phyloP scores from a whole-genome alignment of 805 yeast genomes.

The Wickerhamomyces chaumierensis region DNA sequence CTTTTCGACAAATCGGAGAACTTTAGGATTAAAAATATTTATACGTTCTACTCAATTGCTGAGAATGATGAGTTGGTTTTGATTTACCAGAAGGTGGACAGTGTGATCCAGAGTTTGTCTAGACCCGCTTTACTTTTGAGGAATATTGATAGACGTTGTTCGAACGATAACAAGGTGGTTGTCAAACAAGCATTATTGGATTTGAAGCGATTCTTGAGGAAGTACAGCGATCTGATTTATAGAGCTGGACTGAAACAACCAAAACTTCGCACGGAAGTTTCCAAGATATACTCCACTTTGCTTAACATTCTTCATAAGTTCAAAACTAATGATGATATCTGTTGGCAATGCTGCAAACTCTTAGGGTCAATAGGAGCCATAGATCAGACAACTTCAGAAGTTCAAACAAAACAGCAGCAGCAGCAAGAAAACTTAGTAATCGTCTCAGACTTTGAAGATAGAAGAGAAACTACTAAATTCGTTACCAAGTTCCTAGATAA shows the following conservation, averaged over 20 bases:
- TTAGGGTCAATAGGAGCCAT: slow-evolving; percentile 69
- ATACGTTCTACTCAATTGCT: slow-evolving; percentile 44
- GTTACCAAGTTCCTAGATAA: slow-evolving; percentile 54
- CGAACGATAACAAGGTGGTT: slow-evolving; percentile 57
- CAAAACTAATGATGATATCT: slow-evolving; percentile 36
- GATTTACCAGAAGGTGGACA: slow-evolving; percentile 19
- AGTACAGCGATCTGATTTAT: slow-evolving; percentile 40
- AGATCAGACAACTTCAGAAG: slow-evolving; percentile 49
- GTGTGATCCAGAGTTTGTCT: slow-evolving; percentile 20
- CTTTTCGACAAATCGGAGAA: slow-evolving; percentile 23
- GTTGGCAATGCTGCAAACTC: slow-evolving; percentile 54
- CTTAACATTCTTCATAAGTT: slow-evolving; percentile 48
- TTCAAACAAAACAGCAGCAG: slow-evolving; percentile 25
- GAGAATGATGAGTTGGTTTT: slow-evolving; percentile 27
- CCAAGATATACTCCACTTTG: slow-evolving; percentile 39
- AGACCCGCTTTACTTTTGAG: slow-evolving; percentile 28
- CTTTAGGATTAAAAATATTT: slow-evolving; percentile 30
- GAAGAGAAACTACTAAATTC: slow-evolving; percentile 52
- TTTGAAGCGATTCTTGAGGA: slow-evolving; percentile 38
- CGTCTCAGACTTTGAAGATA: slow-evolving; percentile 51
- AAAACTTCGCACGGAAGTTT: slow-evolving; percentile 22
- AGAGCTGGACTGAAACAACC: slow-evolving; percentile 28
- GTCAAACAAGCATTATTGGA: slow-evolving; percentile 65
- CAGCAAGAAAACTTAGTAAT: slow-evolving; percentile 31
- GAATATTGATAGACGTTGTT: slow-evolving; percentile 44